A percentile compares a stretch with the other conserved stretches of the same genome.
Evolutionary conservation across 768 basidiomycete species (phyloP).

Genomic region (Baorangia bicolor): DNA sequence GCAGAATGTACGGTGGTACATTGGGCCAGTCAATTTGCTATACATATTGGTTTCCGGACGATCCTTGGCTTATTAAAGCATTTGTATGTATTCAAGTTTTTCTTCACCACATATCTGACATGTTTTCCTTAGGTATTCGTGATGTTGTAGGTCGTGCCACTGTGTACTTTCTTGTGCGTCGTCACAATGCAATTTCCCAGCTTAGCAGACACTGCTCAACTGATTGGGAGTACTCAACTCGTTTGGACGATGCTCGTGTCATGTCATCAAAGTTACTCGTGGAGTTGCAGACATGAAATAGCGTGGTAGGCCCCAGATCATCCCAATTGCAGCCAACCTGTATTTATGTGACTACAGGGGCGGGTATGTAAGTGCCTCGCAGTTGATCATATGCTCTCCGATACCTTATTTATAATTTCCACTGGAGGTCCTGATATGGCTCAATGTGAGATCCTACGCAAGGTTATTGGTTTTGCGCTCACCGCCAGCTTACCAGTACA

Average conservation of each 20-base stretch:
- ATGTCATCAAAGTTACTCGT: not conserved
- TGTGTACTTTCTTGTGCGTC: not conserved
- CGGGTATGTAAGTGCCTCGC: not conserved
- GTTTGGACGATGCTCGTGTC: not conserved
- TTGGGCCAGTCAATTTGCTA: slow-evolving; percentile 12
- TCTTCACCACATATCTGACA: not conserved
- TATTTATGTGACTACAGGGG: slow-evolving; percentile 5
- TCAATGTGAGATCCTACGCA: not conserved
- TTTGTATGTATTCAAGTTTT: not conserved
- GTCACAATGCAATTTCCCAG: not conserved
- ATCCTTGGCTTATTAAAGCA: not conserved
- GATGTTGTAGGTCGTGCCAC: not conserved
- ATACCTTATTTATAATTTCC: not conserved
- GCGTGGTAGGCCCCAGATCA: not conserved
- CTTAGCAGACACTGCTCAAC: slow-evolving; percentile 1
- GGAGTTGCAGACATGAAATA: not conserved
- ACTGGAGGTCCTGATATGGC: not conserved
- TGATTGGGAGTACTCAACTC: not conserved
- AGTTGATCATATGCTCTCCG: not conserved
- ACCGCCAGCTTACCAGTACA: not conserved
- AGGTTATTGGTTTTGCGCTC: not conserved
- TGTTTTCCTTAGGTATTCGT: not conserved
- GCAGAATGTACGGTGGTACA: slow-evolving; percentile 14
- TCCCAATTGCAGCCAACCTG: not conserved
- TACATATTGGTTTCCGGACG: slow-evolving; percentile 9